phyloP scores from a whole-genome alignment of 306 rosid genomes.

The Lablab purpureus region DNA sequence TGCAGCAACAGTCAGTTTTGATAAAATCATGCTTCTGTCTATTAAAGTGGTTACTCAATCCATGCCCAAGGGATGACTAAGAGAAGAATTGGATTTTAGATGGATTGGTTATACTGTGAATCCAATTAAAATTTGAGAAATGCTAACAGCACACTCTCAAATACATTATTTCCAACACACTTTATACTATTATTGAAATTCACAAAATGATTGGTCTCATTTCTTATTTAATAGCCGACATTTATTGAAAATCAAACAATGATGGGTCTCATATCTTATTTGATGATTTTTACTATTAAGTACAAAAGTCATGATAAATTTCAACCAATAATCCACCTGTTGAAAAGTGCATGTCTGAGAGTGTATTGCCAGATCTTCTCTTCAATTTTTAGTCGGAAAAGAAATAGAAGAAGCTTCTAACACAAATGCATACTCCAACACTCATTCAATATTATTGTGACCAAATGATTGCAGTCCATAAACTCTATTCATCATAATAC shows the following conservation, averaged over 20 bases:
- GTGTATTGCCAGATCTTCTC: neutral
- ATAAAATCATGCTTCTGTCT: neutral
- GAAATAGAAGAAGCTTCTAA: neutral
- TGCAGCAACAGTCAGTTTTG: neutral
- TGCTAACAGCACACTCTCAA: neutral
- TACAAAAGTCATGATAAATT: neutral
- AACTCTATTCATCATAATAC: constrained; percentile 23
- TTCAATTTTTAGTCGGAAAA: neutral
- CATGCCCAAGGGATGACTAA: neutral
- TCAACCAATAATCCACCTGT: neutral
- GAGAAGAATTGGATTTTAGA: neutral
- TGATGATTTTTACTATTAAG: neutral
- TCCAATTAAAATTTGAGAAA: constrained; percentile 15
- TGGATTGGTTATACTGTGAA: neutral
- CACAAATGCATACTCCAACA: neutral
- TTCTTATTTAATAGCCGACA: neutral
- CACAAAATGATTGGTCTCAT: neutral
- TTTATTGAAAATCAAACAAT: neutral
- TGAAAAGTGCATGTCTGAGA: neutral
- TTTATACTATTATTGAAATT: neutral
- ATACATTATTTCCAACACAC: neutral
- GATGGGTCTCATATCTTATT: neutral
- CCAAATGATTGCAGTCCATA: neutral
- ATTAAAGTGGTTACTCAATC: neutral
- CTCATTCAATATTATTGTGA: neutral